Base-by-base conservation (phyloP, 805 yeast genomes). In the Metschnikowia anglica region DNA sequence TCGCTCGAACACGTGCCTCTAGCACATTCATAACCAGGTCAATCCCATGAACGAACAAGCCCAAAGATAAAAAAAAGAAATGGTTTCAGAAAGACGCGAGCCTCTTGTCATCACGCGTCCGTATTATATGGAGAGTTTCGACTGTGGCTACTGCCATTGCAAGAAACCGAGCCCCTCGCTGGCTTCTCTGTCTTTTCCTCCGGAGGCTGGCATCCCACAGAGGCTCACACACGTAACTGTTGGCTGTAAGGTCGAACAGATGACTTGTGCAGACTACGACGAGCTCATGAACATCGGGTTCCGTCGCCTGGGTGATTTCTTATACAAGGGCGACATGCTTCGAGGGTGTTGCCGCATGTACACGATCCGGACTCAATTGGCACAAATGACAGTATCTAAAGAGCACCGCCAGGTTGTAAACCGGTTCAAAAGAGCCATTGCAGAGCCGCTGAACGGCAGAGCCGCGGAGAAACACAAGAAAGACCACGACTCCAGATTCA, bases 91-190 rank as follows among this genome's bases (percentile, higher is more conserved):
- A 29, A 5, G 37, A 19, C 37, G 41, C 19, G 41, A 35, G 6
- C 46, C 43, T 13, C 41, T 46, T n/a, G 62, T 76, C 3, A 49
- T 76, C 5, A 59, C 78, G 3, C 54, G 63, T 21, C 81, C 83
- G 1, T 48, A 72, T 42, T 74, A 74, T 59, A 56, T 74, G 20
- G 54, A 60, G 1, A 73, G 72, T 16, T 48, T 56, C 2, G 67
- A 73, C 11, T 87, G 96, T 61, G 96, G 96, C 0, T 87, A 88
- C 59, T 87, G 96, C 55, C 68, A 73, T 24, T 76, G 77, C n/a
- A 44, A 55, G 3, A 71, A 76, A 46, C 62, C 57, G 15, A 65
- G 64, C 26, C 64, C 66, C 3, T 11, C 20, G 5, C 24, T 23
- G 7, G 32, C 15, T 7, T 25, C 34, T 10, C 34, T 9, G 8